Percentiles rank a stretch among this genome's conserved stretches.
Conservation (phyloP, 2,329 filamentous ascomycete genomes). For the Incumbomyces delicatus region DNA sequence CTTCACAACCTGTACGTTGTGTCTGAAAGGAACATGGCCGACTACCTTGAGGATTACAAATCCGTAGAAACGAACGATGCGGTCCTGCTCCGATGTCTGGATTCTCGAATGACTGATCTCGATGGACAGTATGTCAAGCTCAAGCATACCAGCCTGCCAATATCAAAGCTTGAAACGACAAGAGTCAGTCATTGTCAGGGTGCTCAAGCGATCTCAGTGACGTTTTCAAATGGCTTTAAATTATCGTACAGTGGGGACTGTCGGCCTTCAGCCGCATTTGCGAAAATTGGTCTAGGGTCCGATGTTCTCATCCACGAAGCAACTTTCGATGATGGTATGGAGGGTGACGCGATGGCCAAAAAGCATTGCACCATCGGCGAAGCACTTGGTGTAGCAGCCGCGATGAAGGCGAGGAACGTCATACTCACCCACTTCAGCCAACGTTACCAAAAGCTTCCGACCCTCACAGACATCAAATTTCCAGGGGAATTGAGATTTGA, state of each 20-base stretch:
- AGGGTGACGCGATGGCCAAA: conserved; percentile 70
- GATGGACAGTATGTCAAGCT: conserved; percentile 8
- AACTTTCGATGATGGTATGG: conserved; percentile 83
- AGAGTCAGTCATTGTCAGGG: conserved; percentile 69
- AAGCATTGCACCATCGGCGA: conserved; percentile 83
- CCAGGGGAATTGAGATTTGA: conserved; percentile 12
- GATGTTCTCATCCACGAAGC: conserved; percentile 91
- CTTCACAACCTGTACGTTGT: conserved; percentile 49
- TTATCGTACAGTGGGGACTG: conserved; percentile 93
- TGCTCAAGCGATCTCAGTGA: conserved; percentile 66
- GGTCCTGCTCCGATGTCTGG: conserved; percentile 8
- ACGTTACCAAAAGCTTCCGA: conserved; percentile 69
- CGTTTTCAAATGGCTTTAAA: conserved; percentile 71
- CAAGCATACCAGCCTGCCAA: conserved; percentile 9
- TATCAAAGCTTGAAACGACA: conserved; percentile 50
- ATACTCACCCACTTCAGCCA: conserved; percentile 93
- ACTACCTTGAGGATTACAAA: conserved; percentile 71
- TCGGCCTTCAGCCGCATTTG: conserved; percentile 63
- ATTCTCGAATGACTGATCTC: conserved; percentile 10
- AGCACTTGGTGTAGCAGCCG: conserved; percentile 64
- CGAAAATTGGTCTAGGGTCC: conserved; percentile 58
- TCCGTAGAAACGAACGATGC: conserved; percentile 68
- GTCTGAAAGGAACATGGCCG: conserved; percentile 60
- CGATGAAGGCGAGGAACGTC: conserved; percentile 71
- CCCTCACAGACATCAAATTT: conserved; percentile 28